Percentiles rank a stretch among this genome's conserved stretches.
These are phyloP conservation scores for Mercurialis annua DNA, from an alignment of 345 rosid genomes.

Conservation along the genomic window DNA sequence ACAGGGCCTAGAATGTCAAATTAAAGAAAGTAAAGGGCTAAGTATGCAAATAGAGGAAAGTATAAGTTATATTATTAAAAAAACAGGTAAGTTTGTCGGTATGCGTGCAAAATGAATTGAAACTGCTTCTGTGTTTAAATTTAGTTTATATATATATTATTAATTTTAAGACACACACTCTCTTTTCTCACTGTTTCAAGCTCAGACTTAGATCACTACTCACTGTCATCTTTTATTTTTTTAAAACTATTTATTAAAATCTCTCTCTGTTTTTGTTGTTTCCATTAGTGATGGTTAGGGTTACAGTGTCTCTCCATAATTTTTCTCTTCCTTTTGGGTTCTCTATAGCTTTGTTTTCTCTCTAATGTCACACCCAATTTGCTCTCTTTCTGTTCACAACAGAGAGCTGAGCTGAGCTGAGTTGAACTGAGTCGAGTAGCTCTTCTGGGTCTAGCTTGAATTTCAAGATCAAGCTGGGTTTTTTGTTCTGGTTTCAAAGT, in stretches of 20 bases:
- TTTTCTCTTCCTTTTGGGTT: constrained; percentile 15
- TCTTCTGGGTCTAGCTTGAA: neutral
- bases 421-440: neutral
- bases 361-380: constrained; percentile 30
- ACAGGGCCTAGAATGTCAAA: constrained; percentile 41
- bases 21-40: constrained; percentile 39
- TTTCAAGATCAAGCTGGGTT: constrained; percentile 9
- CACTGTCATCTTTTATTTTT: constrained; percentile 20
- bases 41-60: constrained; percentile 44
- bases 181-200: constrained; percentile 32
- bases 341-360: neutral
- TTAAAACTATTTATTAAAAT: neutral
- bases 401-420: constrained; percentile 29
- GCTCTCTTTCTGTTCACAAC: constrained; percentile 42
- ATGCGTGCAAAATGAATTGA: constrained; percentile 61
- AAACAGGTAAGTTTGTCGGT: constrained; percentile 54
- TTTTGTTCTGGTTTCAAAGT: neutral
- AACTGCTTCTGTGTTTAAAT: constrained; percentile 23
- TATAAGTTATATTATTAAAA: constrained; percentile 24
- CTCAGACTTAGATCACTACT: constrained; percentile 51
- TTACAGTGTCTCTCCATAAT: constrained; percentile 24
- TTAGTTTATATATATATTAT: neutral
- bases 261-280: constrained; percentile 1
- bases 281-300: constrained; percentile 33
- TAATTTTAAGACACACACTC: no score